Conservation (phyloP, 352 stramenopile species). For the Bremia lactucae region DNA sequence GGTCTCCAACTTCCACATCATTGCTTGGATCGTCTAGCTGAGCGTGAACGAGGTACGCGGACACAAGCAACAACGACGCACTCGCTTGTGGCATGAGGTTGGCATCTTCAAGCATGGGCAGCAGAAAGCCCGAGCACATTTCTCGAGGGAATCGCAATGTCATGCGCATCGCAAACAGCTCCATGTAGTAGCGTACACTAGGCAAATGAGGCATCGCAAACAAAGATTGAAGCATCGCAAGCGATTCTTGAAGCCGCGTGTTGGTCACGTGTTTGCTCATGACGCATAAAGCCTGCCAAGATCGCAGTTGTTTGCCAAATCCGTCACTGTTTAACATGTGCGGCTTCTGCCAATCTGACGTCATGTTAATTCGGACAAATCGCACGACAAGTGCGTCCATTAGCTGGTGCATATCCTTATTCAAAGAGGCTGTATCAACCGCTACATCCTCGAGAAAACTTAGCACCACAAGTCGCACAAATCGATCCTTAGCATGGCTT, state of each 20-base stretch:
- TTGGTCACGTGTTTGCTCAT: conserved; percentile 39
- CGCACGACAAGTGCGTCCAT: conserved; percentile 27
- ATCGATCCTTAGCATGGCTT: conserved; percentile 37
- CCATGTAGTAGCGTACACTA: conserved; percentile 71
- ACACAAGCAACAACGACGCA: conserved; percentile 51
- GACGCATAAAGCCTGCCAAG: conserved; percentile 72
- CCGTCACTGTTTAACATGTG: conserved; percentile 81
- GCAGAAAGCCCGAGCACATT: conserved; percentile 28
- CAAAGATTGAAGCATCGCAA: conserved; percentile 31
- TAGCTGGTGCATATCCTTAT: conserved; percentile 14
- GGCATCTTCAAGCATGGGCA: conserved; percentile 52
- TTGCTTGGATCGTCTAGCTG: conserved; percentile 21
- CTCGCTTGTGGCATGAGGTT: conserved; percentile 69
- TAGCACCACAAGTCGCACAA: conserved; percentile 59
- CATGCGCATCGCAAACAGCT: conserved; percentile 71
- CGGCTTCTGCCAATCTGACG: conserved; percentile 56
- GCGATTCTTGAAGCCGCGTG: conserved; percentile 11
- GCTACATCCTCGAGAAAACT: conserved; percentile 51
- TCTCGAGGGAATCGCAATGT: conserved; percentile 33
- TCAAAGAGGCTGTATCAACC: conserved; percentile 13
- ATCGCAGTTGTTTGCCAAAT: conserved; percentile 65
- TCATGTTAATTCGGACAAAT: conserved; percentile 44
- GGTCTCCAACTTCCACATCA: conserved; percentile 16
- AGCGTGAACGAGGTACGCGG: conserved; percentile 25
- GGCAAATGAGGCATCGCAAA: conserved; percentile 55